phyloP scores from a whole-genome alignment of 2,329 filamentous ascomycete genomes.

The Aureobasidium sp. region DNA sequence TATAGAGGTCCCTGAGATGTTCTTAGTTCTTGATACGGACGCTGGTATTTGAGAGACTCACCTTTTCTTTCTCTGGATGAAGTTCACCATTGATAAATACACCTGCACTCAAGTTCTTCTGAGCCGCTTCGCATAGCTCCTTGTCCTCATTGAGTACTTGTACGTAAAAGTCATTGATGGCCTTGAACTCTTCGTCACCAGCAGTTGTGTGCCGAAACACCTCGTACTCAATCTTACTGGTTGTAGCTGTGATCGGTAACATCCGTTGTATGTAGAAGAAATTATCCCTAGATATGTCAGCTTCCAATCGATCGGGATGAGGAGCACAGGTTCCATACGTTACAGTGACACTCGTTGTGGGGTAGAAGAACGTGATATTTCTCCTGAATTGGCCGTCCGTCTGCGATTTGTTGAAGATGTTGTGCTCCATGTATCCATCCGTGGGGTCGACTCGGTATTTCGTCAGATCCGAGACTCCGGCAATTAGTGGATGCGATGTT shows the following conservation, averaged over 20 bases:
- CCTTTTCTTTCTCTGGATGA: constrained; percentile 48
- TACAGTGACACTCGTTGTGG: constrained; percentile 43
- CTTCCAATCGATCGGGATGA: too few species aligned
- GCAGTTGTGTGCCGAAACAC: not conserved
- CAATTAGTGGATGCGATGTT: constrained; percentile 50
- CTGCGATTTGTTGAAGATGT: constrained; percentile 43
- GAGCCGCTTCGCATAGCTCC: constrained; percentile 51
- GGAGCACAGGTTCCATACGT: constrained; percentile 26
- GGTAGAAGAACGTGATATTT: constrained; percentile 41
- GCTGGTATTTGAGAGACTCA: not conserved
- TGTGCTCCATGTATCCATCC: constrained; percentile 43
- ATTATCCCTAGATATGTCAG: not conserved
- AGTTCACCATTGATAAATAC: constrained; percentile 50
- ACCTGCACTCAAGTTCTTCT: constrained; percentile 47
- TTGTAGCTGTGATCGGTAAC: not conserved
- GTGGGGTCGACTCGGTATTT: constrained; percentile 46
- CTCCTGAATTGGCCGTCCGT: constrained; percentile 37
- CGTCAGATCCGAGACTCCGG: constrained; percentile 48
- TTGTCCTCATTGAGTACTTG: constrained; percentile 52
- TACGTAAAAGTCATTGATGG: constrained; percentile 49
- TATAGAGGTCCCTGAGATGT: not conserved
- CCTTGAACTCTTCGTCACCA: constrained; percentile 45
- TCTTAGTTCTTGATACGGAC: not conserved
- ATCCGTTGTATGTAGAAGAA: not conserved
- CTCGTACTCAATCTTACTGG: constrained; percentile 1